phyloP scores from a whole-genome alignment of 1,139 yeast species.

The Taiozyma sp. region DNA sequence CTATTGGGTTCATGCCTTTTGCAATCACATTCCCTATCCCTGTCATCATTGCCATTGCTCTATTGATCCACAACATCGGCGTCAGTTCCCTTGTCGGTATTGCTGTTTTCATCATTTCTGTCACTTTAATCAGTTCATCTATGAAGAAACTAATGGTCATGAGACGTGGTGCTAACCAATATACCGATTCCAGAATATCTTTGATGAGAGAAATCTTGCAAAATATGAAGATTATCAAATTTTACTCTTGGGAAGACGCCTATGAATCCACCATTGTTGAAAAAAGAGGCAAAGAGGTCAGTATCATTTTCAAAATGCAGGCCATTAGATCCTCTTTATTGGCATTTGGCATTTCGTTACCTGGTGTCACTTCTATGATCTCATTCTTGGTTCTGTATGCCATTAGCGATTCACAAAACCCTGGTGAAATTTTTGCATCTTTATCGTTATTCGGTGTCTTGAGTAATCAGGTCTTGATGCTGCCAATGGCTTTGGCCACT shows the following conservation, averaged over 20 bases:
- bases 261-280: constrained; percentile 42
- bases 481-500: constrained; percentile 54
- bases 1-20: constrained; percentile 66
- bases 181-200: constrained; percentile 47
- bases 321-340: constrained; percentile 53
- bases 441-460: constrained; percentile 69
- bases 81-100: constrained; percentile 68
- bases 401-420: constrained; percentile 43
- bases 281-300: constrained; percentile 43
- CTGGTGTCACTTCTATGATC: constrained; percentile 64
- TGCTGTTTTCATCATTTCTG: constrained; percentile 42
- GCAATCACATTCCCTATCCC: constrained; percentile 61
- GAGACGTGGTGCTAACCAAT: constrained; percentile 41
- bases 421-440: constrained; percentile 79
- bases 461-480: constrained; percentile 66
- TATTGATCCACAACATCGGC: constrained; percentile 68
- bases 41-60: constrained; percentile 52
- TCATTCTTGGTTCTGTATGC: constrained; percentile 70
- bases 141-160: constrained; percentile 38
- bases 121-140: constrained; percentile 26
- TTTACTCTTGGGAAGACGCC: constrained; percentile 58
- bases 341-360: constrained; percentile 55
- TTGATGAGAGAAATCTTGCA: constrained; percentile 47
- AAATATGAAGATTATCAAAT: constrained; percentile 49
- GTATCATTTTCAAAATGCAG: constrained; percentile 44